Evolutionary conservation across 768 basidiomycete species (phyloP), one percentile per base, ranked within the genome.

Genomic region (Serendipita indica): DNA sequence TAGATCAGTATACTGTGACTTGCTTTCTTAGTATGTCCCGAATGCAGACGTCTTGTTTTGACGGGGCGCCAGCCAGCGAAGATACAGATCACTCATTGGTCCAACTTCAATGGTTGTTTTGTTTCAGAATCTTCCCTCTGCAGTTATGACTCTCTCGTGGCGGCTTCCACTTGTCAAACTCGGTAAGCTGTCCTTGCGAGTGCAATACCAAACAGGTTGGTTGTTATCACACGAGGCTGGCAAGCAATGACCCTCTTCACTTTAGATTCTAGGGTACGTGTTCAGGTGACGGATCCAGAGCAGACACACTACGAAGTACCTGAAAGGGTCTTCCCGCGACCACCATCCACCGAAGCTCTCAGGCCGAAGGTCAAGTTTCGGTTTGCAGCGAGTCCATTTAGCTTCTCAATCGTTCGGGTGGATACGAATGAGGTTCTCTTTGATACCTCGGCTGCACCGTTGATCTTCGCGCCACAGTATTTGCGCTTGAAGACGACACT

Each of bases 401-500:
- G 78, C 0, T 84, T 86, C 69, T 72, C 75, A 14, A 74, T 84
- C 62, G 70, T 67, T 61, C 78, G 82, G 35, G 67, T 74, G 0
- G 63, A 69, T 4, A 78, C 77, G 1, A 62, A 64, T 16, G 81
- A 84, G 64, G 71, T 79, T 2, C 71, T 86, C 16, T 85, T 83
- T 71, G 77, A 79, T 14, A 84, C 82, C 2, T 72, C 73, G 1
- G 72, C 73, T 6, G 75, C 81, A 63, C 73, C 84, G 0, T 68
- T 86, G 67, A 79, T 90, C 62, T 88, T 83, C 64, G 83, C 86
- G 63, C 77, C 82, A 1, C 86, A 87, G 68, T 89, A 84, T 66
- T 73, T 89, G 13, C 82, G 84, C 57, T 70, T 89, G 62, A 82
- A 84, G 66, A 84, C 83, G 16, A 67, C 65, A 43, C 68, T 89